A percentile compares a stretch with the other conserved stretches of the same genome.
phyloP scores from a whole-genome alignment of 352 stramenopile genomes.

The Globisporangium carolinianum region DNA sequence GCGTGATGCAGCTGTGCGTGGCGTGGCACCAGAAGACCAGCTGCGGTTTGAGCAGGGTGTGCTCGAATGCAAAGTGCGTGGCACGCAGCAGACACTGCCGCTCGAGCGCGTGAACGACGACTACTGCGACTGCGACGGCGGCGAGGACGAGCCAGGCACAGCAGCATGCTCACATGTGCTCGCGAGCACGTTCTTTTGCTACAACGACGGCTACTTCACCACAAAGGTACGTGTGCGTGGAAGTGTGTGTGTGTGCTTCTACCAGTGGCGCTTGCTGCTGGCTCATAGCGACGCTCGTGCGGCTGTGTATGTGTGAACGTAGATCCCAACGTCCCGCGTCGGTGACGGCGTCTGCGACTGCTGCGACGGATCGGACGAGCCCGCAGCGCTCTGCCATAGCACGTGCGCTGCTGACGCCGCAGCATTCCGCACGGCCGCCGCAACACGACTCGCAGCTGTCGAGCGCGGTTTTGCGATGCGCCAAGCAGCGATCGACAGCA shows the following conservation, averaged over 20 bases:
- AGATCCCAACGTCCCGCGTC: constrained; percentile 80
- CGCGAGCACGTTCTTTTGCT: constrained; percentile 57
- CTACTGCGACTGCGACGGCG: constrained; percentile 91
- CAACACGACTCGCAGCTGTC: constrained; percentile 31
- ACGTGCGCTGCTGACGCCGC: constrained; percentile 37
- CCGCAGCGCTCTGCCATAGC: constrained; percentile 24
- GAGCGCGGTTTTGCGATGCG: constrained; percentile 44
- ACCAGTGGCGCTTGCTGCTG: constrained; percentile 1
- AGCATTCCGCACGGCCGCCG: constrained; percentile 26
- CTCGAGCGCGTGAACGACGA: constrained; percentile 83
- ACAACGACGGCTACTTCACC: constrained; percentile 55
- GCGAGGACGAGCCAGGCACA: constrained; percentile 86
- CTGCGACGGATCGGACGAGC: constrained; percentile 94
- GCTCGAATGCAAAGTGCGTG: constrained; percentile 30
- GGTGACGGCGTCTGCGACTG: constrained; percentile 97
- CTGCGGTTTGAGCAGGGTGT: constrained; percentile 11
- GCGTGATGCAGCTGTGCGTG: constrained; percentile 14
- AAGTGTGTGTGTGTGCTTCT: too few species aligned
- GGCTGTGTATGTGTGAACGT: not conserved
- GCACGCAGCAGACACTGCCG: constrained; percentile 24
- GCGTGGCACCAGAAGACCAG: constrained; percentile 34
- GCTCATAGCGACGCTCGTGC: not conserved
- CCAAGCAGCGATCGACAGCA: constrained; percentile 24
- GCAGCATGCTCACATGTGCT: constrained; percentile 62
- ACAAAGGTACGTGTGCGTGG: constrained; percentile 27